Evolutionary conservation across 768 basidiomycete genomes (phyloP).

Genomic region (Amanita fuliginea): DNA sequence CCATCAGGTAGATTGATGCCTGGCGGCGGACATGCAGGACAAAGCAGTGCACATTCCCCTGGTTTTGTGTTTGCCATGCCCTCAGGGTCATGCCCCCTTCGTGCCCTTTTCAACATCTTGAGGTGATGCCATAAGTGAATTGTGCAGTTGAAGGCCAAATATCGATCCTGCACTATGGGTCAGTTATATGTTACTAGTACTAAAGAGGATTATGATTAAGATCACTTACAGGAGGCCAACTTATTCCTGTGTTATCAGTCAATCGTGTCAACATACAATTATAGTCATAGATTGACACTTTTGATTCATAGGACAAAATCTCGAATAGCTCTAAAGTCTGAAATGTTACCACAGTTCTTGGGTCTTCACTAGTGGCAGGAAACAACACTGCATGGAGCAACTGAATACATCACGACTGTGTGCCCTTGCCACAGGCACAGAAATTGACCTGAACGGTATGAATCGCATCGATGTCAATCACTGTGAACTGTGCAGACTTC

Average conservation of each 20-base stretch:
- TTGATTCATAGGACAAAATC: conserved; percentile 9
- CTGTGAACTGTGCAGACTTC: conserved; percentile 5
- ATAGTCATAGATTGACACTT: conserved; percentile 9
- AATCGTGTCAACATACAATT: conserved; percentile 3
- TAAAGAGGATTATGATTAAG: too few species aligned
- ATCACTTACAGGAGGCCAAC: neutral
- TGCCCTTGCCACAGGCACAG: conserved; percentile 9
- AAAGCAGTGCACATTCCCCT: conserved; percentile 1
- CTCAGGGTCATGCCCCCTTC: conserved; percentile 2
- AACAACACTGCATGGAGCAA: conserved; percentile 9
- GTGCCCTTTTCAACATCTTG: conserved; percentile 1
- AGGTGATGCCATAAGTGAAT: neutral
- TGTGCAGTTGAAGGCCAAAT: neutral
- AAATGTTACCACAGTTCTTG: conserved; percentile 9
- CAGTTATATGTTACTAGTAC: too few species aligned
- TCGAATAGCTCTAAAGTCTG: conserved; percentile 7
- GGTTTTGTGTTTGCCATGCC: conserved; percentile 2
- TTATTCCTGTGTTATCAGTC: neutral
- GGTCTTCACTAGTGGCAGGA: conserved; percentile 8
- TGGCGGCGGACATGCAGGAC: conserved; percentile 6
- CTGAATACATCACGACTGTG: conserved; percentile 8
- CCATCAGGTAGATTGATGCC: neutral
- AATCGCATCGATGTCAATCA: conserved; percentile 10
- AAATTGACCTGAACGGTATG: conserved; percentile 11
- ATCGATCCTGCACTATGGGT: conserved; percentile 1